Evolutionary conservation across 768 basidiomycete genomes (phyloP).

Genomic region (Suillus subluteus): DNA sequence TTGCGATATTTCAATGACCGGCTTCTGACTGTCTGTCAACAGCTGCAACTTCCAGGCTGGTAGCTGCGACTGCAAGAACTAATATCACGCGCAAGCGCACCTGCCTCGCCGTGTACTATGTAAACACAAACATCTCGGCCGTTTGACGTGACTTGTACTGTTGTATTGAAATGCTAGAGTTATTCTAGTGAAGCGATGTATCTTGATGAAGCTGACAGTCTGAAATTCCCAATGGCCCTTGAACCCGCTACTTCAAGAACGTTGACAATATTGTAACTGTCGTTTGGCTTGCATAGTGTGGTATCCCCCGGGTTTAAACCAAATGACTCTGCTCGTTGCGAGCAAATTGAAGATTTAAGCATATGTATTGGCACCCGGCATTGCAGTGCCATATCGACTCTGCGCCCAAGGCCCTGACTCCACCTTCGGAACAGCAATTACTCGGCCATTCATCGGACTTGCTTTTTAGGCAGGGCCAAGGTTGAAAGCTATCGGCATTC

Average conservation of each 20-base stretch:
- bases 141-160: not conserved
- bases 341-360: too few species aligned
- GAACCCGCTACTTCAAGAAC: too few species aligned
- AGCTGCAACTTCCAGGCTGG: constrained; percentile 15
- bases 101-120: not conserved
- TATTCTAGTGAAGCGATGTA: not conserved
- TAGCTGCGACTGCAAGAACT: constrained; percentile 12
- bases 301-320: too few species aligned
- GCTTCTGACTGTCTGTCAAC: not conserved
- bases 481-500: too few species aligned
- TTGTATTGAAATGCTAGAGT: not conserved
- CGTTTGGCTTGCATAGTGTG: too few species aligned
- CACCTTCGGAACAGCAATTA: not conserved
- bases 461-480: not conserved
- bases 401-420: not conserved
- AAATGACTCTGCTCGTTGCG: too few species aligned
- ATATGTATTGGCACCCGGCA: too few species aligned
- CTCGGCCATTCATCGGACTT: not conserved
- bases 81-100: not conserved
- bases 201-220: not conserved
- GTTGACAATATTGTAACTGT: too few species aligned
- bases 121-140: not conserved
- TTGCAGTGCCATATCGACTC: not conserved
- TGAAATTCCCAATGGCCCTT: not conserved
- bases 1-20: not conserved